Percentiles rank a stretch among this genome's conserved stretches.
Conservation (phyloP, 352 stramenopile genomes). For the Peronosclerospora sorghi region DNA sequence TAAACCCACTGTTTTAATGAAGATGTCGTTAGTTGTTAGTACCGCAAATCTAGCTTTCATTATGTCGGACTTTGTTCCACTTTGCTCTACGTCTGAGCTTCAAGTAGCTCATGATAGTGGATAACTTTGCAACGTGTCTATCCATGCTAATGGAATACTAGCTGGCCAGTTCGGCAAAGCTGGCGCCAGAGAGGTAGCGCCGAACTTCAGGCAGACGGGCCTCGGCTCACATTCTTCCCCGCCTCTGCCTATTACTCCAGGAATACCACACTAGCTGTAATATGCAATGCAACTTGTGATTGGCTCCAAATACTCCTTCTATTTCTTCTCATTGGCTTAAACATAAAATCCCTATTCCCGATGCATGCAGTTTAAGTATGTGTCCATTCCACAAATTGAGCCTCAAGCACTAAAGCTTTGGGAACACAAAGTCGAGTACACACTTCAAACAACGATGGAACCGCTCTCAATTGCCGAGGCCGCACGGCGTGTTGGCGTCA, state of each 20-base stretch:
- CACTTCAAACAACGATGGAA: constrained; percentile 22
- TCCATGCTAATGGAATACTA: neutral
- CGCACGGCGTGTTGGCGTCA: constrained; percentile 42
- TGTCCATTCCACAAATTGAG: constrained; percentile 37
- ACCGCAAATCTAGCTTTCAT: no score
- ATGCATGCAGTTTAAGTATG: constrained; percentile 17
- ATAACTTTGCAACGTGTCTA: neutral
- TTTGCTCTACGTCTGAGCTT: neutral
- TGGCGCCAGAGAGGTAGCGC: constrained; percentile 12
- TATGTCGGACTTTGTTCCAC: neutral
- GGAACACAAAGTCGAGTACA: constrained; percentile 2
- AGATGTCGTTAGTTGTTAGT: no score
- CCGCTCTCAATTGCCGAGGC: constrained; percentile 31
- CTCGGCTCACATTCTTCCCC: constrained; percentile 4
- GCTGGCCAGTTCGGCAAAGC: constrained; percentile 14
- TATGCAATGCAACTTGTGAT: constrained; percentile 2
- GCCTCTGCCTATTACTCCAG: constrained; percentile 9
- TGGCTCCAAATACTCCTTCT: constrained; percentile 6
- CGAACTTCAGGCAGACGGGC: constrained; percentile 20
- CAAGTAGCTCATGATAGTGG: neutral
- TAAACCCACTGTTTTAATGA: no score
- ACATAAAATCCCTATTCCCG: neutral
- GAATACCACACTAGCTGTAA: neutral
- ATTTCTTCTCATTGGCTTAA: constrained; percentile 11
- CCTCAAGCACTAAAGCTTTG: constrained; percentile 4